Evolutionary conservation across 306 rosid species (phyloP), one percentile per base, ranked within the genome.

Genomic region (Calophaca sinica): DNA sequence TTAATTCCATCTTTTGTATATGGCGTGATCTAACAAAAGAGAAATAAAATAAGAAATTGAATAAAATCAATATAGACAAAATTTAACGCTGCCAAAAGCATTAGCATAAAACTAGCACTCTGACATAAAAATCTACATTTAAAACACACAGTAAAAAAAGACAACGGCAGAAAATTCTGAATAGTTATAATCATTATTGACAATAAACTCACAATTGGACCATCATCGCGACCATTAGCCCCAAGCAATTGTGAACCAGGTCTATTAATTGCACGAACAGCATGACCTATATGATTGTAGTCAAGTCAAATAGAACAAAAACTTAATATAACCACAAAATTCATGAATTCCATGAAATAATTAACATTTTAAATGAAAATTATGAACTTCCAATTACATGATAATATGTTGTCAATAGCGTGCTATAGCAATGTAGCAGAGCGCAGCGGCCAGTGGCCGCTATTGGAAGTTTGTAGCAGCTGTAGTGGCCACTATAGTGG

Each of bases 141-240:
- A 31, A 68, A 63, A 59, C 11, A 58, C 44, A 60, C 26, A 49
- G n/a, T 35, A 38, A 31, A 55, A 55, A 38, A 33, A 63, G 55
- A 31, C 11, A 26, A 29, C 13, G 15, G 67, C 49, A 48, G n/a
- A 54, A 62, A 67, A 70, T 39, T 58, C 9, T 36, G 31, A 49
- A n/a, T 29, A 42, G 70, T 12, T 5, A 51, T 28, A 82, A 33
- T 36, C 74, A 49, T 41, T 68, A 50, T 35, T 50, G 61, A 13
- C 33, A 70, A 80, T 45, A 35, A 85, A 86, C 99, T 92, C 86
- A 96, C 99, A 85, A 84, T 80, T 68, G 96, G 88, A 53, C 99
- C 99, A 80, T 92, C 90, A 75, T 96, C 99, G 50, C 99, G 99
- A 42, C 99, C 99, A 81, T 90, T 92, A 55, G 90, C 91, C 75